A percentile compares a stretch with the other conserved stretches of the same genome.
These are phyloP conservation scores for Clonostachys sp. DNA, from an alignment of 2,329 filamentous ascomycete genomes.

Conservation along the genomic window DNA sequence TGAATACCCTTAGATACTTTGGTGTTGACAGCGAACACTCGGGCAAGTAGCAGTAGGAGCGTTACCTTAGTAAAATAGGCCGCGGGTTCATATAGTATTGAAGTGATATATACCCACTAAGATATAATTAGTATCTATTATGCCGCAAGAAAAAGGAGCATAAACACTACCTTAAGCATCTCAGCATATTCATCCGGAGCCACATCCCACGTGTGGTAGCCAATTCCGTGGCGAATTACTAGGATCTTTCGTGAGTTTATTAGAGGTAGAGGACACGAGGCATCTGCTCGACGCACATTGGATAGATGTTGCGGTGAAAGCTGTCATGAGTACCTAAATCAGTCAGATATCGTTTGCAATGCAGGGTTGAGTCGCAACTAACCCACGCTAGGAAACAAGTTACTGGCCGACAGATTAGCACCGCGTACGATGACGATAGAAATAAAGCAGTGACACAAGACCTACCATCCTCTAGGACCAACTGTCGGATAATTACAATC, in stretches of 20 bases:
- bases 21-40: slow-evolving; percentile 14
- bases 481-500: background rate
- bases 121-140: background rate
- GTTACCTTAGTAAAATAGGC: slow-evolving; percentile 18
- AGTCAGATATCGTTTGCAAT: background rate
- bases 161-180: slow-evolving; percentile 6
- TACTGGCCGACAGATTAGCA: background rate
- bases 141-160: background rate
- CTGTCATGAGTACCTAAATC: background rate
- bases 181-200: slow-evolving; percentile 5
- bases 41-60: slow-evolving; percentile 16
- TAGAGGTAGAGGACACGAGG: background rate
- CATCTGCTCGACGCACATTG: background rate
- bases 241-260: background rate
- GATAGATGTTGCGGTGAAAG: background rate
- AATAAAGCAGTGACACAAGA: background rate
- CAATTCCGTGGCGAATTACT: slow-evolving; percentile 14
- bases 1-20: slow-evolving; percentile 13
- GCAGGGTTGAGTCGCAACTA: background rate
- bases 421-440: background rate
- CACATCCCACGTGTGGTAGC: slow-evolving; percentile 14
- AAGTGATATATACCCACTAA: slow-evolving; percentile 15
- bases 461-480: background rate
- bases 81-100: slow-evolving; percentile 15
- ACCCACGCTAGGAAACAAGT: background rate